phyloP scores from a whole-genome alignment of 805 yeast species.

The Teunomyces tritomae region DNA sequence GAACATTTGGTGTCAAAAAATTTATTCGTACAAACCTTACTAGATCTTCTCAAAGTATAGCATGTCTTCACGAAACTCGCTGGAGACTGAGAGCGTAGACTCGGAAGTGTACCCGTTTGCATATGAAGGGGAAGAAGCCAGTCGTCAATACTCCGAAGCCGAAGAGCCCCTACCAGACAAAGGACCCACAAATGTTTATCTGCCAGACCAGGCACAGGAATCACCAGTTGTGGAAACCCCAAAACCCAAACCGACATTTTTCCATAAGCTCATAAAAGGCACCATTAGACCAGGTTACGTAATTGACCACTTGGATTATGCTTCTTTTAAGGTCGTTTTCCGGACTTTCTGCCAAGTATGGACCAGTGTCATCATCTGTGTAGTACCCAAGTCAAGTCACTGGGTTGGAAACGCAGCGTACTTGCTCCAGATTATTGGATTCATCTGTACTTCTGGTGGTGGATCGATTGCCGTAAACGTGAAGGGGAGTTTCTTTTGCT shows the following conservation, averaged over 20 bases:
- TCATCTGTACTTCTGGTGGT: slow-evolving; percentile 28
- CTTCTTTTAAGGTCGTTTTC: slow-evolving; percentile 21
- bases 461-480: slow-evolving; percentile 18
- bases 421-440: slow-evolving; percentile 26
- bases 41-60: not conserved
- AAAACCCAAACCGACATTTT: slow-evolving; percentile 6
- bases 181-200: not conserved
- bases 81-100: not conserved
- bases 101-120: not conserved
- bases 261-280: slow-evolving; percentile 9
- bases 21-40: too few species aligned
- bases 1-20: too few species aligned
- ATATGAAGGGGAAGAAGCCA: not conserved
- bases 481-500: slow-evolving; percentile 13
- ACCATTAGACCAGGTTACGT: slow-evolving; percentile 22
- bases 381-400: slow-evolving; percentile 19
- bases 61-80: not conserved
- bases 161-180: not conserved
- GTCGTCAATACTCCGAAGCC: not conserved
- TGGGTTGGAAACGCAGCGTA: slow-evolving; percentile 33
- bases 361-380: slow-evolving; percentile 21
- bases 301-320: slow-evolving; percentile 23
- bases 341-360: slow-evolving; percentile 29
- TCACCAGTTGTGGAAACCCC: not conserved
- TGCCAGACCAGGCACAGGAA: not conserved